Evolutionary conservation across 2,329 filamentous ascomycete species (phyloP), one percentile per base, ranked within the genome.

Genomic region (Teratosphaeria pseudoeucalypti): DNA sequence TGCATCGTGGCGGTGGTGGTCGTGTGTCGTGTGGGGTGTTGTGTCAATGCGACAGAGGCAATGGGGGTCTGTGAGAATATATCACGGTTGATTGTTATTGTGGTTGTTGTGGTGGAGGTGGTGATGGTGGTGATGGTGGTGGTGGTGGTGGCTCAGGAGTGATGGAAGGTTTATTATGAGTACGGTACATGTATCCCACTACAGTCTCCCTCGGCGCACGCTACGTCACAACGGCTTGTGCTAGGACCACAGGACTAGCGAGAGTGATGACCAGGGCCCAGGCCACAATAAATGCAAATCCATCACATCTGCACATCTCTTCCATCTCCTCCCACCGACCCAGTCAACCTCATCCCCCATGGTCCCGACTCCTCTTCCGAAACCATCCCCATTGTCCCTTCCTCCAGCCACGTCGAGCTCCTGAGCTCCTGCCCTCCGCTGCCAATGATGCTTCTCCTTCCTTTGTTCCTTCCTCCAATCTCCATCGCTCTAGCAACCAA

Each of bases 1-100:
- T 99, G 94, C 92, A 99, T 99, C 61, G 54, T 73, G 66, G 62
- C 60, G 68, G 66, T 67, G 55, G 43, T 56, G 6, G n/a, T 23
- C 43, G 9, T 49, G 43, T 6, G 5, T 49, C 0, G 43, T 58
- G 52, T 63, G 55, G 26, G 58, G 61, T 23, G 43, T 49, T 49
- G 47, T 37, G 49, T 52, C 29, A 16, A 23, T 49, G 16, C 43
- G 43, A 49, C 19, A 7, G n/a, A 23, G 9, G n/a, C n/a, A 23
- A 10, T 6, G 5, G 19, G 5, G 19, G 9, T 49, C 6, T 49
- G 43, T 49, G n/a, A 49, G 11, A n/a, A 10, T 39, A 23, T 23
- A 23, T 23, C 23, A 23, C 23, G 23, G 23, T 23, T 23, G 23
- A 23, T 23, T 23, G 23, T 23, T 23, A 23, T 23, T 23, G 23